A percentile compares a stretch with the other conserved stretches of the same genome.
These are phyloP conservation scores for Vaucheria bursata DNA, from an alignment of 352 stramenopile species.

Conservation along the genomic window DNA sequence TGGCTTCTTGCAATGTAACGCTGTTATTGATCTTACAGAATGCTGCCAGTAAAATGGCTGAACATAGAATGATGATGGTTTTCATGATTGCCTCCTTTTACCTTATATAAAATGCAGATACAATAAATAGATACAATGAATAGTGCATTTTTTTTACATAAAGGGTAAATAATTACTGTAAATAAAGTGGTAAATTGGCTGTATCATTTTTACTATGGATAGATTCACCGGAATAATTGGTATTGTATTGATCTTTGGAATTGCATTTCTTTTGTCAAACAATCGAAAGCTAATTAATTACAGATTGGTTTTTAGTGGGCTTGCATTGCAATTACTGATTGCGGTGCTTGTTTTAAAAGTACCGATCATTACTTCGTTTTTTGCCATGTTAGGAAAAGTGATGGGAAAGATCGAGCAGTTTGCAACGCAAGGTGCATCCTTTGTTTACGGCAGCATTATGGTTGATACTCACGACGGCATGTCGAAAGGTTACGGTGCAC, in stretches of 20 bases:
- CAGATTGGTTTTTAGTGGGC: neutral
- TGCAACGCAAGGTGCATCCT: neutral
- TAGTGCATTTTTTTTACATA: no score
- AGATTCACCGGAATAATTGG: neutral
- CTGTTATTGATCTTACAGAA: no score
- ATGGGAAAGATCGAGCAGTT: neutral
- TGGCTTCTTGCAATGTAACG: no score
- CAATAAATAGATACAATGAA: no score
- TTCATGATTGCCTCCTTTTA: no score
- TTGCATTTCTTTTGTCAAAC: neutral
- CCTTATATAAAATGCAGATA: no score
- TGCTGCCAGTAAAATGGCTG: no score
- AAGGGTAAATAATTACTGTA: no score
- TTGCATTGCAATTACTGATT: neutral
- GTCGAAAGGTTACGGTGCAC: neutral
- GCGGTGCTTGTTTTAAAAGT: neutral
- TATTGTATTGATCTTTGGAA: neutral
- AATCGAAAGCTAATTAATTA: neutral
- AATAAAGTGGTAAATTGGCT: no score
- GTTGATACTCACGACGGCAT: neutral
- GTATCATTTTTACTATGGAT: neutral
- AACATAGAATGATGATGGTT: no score
- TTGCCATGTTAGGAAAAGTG: neutral
- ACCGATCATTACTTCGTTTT: neutral
- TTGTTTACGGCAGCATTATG: neutral